Conservation (phyloP, 139 green algal species). For the Astrephomene gubernaculifera region DNA sequence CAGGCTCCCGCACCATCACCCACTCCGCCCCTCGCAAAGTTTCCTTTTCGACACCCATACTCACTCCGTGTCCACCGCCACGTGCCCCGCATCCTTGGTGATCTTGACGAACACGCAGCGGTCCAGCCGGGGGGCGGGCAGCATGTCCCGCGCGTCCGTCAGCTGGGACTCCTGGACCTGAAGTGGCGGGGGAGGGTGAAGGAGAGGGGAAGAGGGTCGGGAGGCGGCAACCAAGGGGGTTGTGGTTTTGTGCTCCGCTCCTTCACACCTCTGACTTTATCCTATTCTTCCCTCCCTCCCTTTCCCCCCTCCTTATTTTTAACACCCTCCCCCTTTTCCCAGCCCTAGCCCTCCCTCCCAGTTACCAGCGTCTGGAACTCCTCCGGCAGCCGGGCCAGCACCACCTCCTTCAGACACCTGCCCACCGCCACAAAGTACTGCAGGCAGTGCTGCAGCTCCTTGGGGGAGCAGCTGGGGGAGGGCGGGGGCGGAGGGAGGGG, state of each 20-base stretch:
- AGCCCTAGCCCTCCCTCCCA: too few relatives aligned
- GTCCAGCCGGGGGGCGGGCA: constrained; percentile 46
- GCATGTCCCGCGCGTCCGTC: constrained; percentile 48
- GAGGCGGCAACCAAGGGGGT: neutral
- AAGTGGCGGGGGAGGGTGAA: too few relatives aligned
- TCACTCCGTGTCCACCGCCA: constrained; percentile 52
- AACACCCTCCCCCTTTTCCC: neutral
- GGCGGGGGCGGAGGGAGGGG: neutral
- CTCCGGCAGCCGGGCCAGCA: constrained; percentile 44
- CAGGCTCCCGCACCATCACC: too few relatives aligned
- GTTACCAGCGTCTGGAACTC: constrained; percentile 52
- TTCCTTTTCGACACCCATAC: too few relatives aligned
- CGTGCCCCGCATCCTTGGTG: constrained; percentile 45
- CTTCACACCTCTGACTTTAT: neutral
- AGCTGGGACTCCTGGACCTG: constrained; percentile 50
- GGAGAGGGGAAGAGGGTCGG: neutral
- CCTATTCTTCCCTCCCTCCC: neutral
- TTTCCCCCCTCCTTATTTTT: neutral
- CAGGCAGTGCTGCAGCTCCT: constrained; percentile 48
- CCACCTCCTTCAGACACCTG: constrained; percentile 26
- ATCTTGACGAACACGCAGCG: constrained; percentile 52
- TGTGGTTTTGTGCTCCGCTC: neutral
- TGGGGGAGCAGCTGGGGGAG: neutral
- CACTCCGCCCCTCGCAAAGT: too few relatives aligned
- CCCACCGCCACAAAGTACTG: constrained; percentile 46